A percentile compares a stretch with the other conserved stretches of the same genome.
Conservation (phyloP, 2,329 filamentous ascomycete species). For the Cucurbitaria berberidis region DNA sequence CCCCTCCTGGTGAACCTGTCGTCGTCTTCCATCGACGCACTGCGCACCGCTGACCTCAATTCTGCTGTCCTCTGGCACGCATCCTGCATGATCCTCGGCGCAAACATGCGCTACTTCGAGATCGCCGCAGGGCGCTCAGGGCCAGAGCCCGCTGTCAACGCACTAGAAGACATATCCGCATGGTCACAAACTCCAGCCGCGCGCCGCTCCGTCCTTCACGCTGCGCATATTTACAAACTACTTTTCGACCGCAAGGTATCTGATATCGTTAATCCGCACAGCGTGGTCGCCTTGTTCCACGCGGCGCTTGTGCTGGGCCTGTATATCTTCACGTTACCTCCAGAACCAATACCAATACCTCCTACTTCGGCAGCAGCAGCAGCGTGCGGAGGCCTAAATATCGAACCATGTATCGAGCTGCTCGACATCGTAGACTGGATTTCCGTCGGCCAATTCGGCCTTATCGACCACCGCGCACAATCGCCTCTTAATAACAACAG, state of each 20-base stretch:
- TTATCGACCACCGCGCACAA: constrained; percentile 44
- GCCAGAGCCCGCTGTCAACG: constrained; percentile 54
- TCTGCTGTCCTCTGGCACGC: constrained; percentile 60
- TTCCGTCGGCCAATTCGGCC: constrained; percentile 54
- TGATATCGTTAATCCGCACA: constrained; percentile 60
- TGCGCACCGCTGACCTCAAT: constrained; percentile 56
- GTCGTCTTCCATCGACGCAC: constrained; percentile 50
- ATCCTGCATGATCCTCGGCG: constrained; percentile 59
- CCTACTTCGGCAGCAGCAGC: too few species aligned
- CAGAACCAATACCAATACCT: constrained; percentile 14
- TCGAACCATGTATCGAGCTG: constrained; percentile 52
- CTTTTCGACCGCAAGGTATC: constrained; percentile 60
- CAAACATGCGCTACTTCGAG: constrained; percentile 61
- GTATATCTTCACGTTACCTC: constrained; percentile 58
- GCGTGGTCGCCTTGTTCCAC: constrained; percentile 57
- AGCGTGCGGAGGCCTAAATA: too few species aligned
- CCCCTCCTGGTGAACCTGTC: constrained; percentile 47
- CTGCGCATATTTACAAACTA: constrained; percentile 59
- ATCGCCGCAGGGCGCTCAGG: constrained; percentile 59
- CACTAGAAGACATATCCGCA: constrained; percentile 57
- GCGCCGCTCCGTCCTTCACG: constrained; percentile 58
- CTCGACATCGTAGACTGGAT: constrained; percentile 60
- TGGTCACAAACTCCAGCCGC: constrained; percentile 60
- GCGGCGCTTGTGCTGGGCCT: constrained; percentile 59
- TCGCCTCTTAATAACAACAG: background rate